Percentiles rank a stretch among this genome's conserved stretches.
Conservation (phyloP, 805 yeast species). For the Scheffersomyces coipomensis region DNA sequence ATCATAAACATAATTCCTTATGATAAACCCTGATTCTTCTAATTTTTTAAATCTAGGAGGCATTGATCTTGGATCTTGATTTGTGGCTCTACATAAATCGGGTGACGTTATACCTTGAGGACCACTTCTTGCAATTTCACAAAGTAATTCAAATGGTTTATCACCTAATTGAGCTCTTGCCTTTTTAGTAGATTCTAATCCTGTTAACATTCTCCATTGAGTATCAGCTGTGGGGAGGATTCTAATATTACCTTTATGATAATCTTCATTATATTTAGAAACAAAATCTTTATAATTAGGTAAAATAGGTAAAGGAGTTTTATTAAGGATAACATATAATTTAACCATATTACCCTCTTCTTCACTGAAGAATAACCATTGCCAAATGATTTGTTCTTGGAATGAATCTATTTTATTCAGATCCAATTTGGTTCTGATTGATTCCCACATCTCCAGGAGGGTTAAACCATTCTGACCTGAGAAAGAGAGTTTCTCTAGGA, state of each 20-base stretch:
- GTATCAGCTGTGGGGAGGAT: constrained; percentile 49
- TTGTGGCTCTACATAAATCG: constrained; percentile 53
- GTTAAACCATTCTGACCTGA: constrained; percentile 31
- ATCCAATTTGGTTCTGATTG: constrained; percentile 16
- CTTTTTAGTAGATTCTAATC: constrained; percentile 41
- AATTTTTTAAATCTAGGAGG: constrained; percentile 60
- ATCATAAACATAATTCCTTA: constrained; percentile 32
- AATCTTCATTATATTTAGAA: no score
- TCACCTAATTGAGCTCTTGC: constrained; percentile 55
- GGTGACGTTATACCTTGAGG: constrained; percentile 58
- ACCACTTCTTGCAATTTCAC: constrained; percentile 59
- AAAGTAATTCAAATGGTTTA: constrained; percentile 50
- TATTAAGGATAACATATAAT: constrained; percentile 5
- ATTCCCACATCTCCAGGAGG: constrained; percentile 26
- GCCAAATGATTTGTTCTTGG: constrained; percentile 40
- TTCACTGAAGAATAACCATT: constrained; percentile 29
- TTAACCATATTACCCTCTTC: constrained; percentile 7
- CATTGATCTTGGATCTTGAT: constrained; percentile 71
- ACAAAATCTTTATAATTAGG: constrained; percentile 18
- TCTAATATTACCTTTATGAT: constrained; percentile 16
- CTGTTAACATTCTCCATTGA: constrained; percentile 59
- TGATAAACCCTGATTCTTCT: constrained; percentile 48
- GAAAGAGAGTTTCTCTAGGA: constrained; percentile 26
- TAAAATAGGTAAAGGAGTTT: constrained; percentile 10
- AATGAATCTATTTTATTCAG: constrained; percentile 27